These are phyloP conservation scores for Colletotrichum neosansevieriae DNA, from an alignment of 2,329 filamentous ascomycete genomes.

Conservation along the genomic window DNA sequence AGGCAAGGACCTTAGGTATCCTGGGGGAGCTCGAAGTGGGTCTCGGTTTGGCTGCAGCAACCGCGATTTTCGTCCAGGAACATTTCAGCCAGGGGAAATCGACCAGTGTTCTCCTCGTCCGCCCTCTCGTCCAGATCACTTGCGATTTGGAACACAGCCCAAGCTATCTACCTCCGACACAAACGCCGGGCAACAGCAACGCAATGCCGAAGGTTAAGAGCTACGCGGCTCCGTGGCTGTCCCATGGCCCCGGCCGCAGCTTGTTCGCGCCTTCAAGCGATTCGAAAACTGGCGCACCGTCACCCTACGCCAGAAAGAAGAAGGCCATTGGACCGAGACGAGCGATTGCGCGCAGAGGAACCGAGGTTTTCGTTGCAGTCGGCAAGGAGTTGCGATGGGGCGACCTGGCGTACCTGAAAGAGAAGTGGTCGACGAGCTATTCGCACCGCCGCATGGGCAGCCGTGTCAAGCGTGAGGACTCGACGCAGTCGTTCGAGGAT, in stretches of 20 bases:
- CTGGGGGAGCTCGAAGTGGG: constrained; percentile 29
- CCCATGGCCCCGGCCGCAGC: constrained; percentile 80
- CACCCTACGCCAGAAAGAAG: constrained; percentile 59
- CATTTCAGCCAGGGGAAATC: constrained; percentile 17
- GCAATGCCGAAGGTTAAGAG: constrained; percentile 87
- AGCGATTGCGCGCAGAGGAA: constrained; percentile 84
- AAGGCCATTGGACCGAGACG: constrained; percentile 63
- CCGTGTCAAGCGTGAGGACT: constrained; percentile 63
- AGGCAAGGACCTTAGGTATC: background rate
- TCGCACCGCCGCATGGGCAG: constrained; percentile 48
- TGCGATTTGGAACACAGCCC: background rate
- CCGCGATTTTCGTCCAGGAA: constrained; percentile 33
- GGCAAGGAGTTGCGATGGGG: constrained; percentile 94
- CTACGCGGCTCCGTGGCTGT: constrained; percentile 90
- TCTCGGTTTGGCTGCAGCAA: constrained; percentile 31
- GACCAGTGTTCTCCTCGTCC: background rate
- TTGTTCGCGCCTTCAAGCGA: constrained; percentile 73
- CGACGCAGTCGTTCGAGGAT: constrained; percentile 51
- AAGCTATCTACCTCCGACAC: background rate
- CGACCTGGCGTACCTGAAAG: constrained; percentile 84
- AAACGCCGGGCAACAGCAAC: constrained; percentile 27
- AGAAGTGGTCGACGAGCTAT: constrained; percentile 54
- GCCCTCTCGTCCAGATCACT: background rate
- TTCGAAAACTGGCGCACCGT: constrained; percentile 46
- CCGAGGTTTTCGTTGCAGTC: constrained; percentile 88